Evolutionary conservation across 805 yeast species (phyloP).

Genomic region (Zygotorulaspora sp.): DNA sequence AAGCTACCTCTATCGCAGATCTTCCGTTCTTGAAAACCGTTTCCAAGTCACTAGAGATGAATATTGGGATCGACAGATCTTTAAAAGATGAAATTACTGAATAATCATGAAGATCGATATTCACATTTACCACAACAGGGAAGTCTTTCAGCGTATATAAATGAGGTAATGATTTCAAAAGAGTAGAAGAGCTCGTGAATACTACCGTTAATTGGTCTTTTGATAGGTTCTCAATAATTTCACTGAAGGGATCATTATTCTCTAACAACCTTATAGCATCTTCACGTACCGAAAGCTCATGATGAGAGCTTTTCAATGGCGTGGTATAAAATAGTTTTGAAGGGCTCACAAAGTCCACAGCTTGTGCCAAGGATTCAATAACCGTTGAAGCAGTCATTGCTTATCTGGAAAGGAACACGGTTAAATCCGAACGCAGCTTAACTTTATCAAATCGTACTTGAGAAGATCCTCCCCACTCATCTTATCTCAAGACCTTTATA

Average conservation of each 20-base stretch:
- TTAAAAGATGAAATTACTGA: conserved; percentile 67
- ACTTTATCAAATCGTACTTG: no score
- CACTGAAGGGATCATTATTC: conserved; percentile 32
- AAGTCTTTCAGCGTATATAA: conserved; percentile 39
- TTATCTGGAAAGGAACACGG: no score
- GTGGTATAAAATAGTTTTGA: conserved; percentile 23
- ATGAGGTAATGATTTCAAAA: conserved; percentile 58
- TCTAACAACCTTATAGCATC: conserved; percentile 24
- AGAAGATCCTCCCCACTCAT: no score
- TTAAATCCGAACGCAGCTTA: no score
- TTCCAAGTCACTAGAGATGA: conserved; percentile 59
- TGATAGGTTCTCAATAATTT: conserved; percentile 16
- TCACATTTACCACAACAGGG: conserved; percentile 58
- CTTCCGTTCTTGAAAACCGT: conserved; percentile 53
- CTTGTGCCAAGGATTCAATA: conserved; percentile 14
- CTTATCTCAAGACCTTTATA: no score
- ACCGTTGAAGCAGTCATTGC: conserved; percentile 9
- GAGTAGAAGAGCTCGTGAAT: conserved; percentile 47
- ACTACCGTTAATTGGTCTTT: conserved; percentile 40
- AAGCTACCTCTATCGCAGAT: conserved; percentile 56
- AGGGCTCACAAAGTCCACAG: conserved; percentile 13
- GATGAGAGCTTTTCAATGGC: conserved; percentile 16
- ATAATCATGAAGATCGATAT: conserved; percentile 57
- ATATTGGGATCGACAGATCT: conserved; percentile 57
- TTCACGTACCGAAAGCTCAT: conserved; percentile 10